Evolutionary conservation across 1,284 basidiomycete genomes (phyloP), one percentile per base, ranked within the genome.

Genomic region (Mycosarcoma maydis): DNA sequence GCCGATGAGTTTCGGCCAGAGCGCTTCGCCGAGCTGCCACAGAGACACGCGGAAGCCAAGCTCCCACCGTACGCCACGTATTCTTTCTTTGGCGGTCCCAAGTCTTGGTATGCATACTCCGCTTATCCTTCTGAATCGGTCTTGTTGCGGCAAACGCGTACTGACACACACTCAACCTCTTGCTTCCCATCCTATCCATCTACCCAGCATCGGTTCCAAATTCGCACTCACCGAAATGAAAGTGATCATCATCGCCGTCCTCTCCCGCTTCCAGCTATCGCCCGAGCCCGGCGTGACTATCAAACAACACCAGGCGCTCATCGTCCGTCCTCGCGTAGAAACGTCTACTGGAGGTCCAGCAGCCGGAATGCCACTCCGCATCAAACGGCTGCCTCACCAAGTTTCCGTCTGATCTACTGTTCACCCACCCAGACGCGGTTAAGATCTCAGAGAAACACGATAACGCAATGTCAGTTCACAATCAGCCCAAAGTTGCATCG

Each of bases 1-100:
- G 72, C 77, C 1, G 57, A 69, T 17, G 38, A 58, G 7, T 80
- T 80, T 44, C 59, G 65, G 19, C 78, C 78, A 4, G 75, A 77
- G 30, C 66, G 78, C 1, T 80, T 76, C 62, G 54, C 46, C 14
- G 34, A 77, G 36, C 53, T 80, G 0, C 78, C 78, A 14, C 5
- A 26, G 1, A 29, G 38, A 1, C 66, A 68, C 23, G 29, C 33
- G 14, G 41, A 60, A 4, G 64, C 72, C 6, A 67, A 65, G 34
- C n/a, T 76, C 3, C 75, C 75, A 2, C 64, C 70, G 2, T 65
- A 62, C 23, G 56, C 52, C 11, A 60, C 56, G 1, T 66, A 72
- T 44, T 47, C 58, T 22, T 76, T 76, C 40, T 33, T 68, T 14
- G 56, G 69, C 30, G 74, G 74, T 2, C 74, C 72, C 4, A 70